Evolutionary conservation across 495 filamentous ascomycete species (phyloP).

Genomic region (Evansstolkia leycettana): DNA sequence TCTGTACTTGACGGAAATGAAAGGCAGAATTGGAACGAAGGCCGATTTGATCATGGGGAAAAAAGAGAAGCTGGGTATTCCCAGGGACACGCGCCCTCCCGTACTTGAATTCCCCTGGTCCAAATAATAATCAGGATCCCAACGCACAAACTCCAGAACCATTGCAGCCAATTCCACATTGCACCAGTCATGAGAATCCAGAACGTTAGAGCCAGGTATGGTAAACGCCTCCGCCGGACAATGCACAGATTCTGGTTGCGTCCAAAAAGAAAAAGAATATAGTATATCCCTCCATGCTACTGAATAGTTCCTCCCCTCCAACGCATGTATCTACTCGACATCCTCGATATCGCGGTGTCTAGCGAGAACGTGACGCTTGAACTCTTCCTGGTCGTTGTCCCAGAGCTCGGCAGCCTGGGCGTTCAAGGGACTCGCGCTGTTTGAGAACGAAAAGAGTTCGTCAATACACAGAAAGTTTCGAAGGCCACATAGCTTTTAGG

Average conservation of each 20-base stretch:
- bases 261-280: conserved; percentile 5
- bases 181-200: conserved; percentile 3
- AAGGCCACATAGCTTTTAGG: no score
- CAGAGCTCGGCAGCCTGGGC: conserved; percentile 92
- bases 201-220: conserved; percentile 1
- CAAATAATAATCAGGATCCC: conserved; percentile 5
- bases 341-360: conserved; percentile 51
- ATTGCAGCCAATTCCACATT: conserved; percentile 19
- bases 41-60: not conserved
- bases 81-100: conserved; percentile 2
- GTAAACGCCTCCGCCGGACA: conserved; percentile 7
- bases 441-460: conserved; percentile 4
- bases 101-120: conserved; percentile 2
- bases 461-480: not conserved
- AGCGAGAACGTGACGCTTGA: conserved; percentile 62
- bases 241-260: conserved; percentile 1
- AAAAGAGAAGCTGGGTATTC: conserved; percentile 7
- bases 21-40: no score
- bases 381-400: conserved; percentile 81
- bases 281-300: not conserved
- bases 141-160: conserved; percentile 19
- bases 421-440: conserved; percentile 84
- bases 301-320: no score
- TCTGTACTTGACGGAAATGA: not conserved
- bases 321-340: conserved; percentile 24